Evolutionary conservation across 164 flowering plant genomes (phyloP).

Genomic region (Amborella trichopoda): DNA sequence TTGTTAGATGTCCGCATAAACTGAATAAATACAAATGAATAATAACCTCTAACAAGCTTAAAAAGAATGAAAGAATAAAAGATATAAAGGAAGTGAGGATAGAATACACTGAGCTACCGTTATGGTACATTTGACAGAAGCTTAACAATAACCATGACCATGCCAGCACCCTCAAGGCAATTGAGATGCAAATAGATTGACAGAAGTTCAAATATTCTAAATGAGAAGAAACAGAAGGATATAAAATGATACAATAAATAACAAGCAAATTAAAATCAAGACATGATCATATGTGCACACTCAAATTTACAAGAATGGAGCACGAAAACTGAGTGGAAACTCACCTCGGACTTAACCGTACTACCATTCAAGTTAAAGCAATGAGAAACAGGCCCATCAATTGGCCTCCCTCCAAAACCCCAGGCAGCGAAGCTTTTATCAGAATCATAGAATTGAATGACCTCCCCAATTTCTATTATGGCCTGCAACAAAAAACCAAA

Average conservation of each 20-base stretch:
- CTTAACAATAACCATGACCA: too few relatives aligned
- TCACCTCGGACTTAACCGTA: slow-evolving; percentile 43
- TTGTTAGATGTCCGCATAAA: too few relatives aligned
- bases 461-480: slow-evolving; percentile 62
- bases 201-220: too few relatives aligned
- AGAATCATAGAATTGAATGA: slow-evolving; percentile 81
- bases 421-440: slow-evolving; percentile 76
- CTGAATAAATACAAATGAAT: too few relatives aligned
- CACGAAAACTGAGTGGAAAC: neutral
- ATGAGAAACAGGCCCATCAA: slow-evolving; percentile 53
- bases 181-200: too few relatives aligned
- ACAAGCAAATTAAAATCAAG: neutral
- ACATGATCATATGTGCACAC: neutral
- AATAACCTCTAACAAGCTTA: too few relatives aligned
- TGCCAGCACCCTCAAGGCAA: too few relatives aligned
- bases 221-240: neutral
- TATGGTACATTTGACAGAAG: too few relatives aligned
- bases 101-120: too few relatives aligned
- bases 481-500: too few relatives aligned
- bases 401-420: slow-evolving; percentile 84
- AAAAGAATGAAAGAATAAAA: too few relatives aligned
- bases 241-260: neutral
- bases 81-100: too few relatives aligned
- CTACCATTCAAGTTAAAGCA: slow-evolving; percentile 76
- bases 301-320: neutral